Base-by-base conservation (phyloP, 768 basidiomycete species). In the Artomyces pyxidatus region DNA sequence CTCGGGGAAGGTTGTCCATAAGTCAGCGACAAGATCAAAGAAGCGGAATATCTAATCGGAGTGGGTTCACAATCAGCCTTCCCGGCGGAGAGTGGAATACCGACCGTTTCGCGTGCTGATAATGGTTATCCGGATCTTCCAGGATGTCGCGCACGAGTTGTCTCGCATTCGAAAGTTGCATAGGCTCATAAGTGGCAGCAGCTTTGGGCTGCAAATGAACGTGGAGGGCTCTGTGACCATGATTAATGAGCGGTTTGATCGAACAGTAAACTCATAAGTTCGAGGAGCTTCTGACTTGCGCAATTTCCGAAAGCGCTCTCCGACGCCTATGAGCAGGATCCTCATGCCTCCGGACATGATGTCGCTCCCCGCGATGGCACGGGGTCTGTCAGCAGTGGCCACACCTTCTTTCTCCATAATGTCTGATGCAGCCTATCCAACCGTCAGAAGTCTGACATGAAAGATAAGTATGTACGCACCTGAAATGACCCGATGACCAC, bases 401-500 rank as follows among this genome's bases (percentile, higher is more conserved):
- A 58, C 60, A 0, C 69, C 68, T 35, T 69, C 63, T 47, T 69
- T 72, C 48, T 67, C 64, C 63, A 72, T 62, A 41, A 72, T 68
- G 10, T 72, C 71, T 22, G 63, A 50, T 1, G 67, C 71, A 4
- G 68, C 68, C 58, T 67, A 30, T 12, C 25, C 35, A 8, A 16
- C 12, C 14, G 39, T 41, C 22, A 48, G 19, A 10, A 7, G 17
- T 8, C 10, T 17, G 27, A 16, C 17, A 26, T 8, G 35, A 5
- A 25, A 28, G 30, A 37, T n/a, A 38, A 11, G 25, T 6, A 2
- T 12, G 27, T n/a, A 11, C 49, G 12, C 7, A 58, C 61, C 52
- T 59, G 51, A 29, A 55, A 48, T 3, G 76, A 65, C 0, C 76
- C 75, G 25, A 80, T 68, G 40, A 81, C 67, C 48, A 77, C 61